A percentile compares a stretch with the other conserved stretches of the same genome.
Evolutionary conservation across 129 eudicot genomes (phyloP).

Genomic region (Helianthus annuus): DNA sequence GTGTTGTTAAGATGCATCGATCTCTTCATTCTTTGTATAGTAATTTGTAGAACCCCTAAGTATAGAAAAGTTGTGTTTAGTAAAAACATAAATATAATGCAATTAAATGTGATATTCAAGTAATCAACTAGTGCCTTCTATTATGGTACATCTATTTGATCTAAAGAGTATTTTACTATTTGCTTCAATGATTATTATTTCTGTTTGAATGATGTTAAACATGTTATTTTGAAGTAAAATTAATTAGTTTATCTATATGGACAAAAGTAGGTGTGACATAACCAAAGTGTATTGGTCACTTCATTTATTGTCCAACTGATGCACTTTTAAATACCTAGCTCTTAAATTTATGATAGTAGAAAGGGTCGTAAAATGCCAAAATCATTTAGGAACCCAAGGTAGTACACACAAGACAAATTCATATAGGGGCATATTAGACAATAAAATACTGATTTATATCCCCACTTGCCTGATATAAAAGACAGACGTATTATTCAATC

Average conservation of each 20-base stretch:
- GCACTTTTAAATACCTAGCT: background rate
- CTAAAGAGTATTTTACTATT: no score
- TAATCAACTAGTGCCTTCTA: no score
- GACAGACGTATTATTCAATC: background rate
- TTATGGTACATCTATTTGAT: no score
- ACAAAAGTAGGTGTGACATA: background rate
- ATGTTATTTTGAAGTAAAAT: background rate
- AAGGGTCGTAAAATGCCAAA: slow-evolving; percentile 29
- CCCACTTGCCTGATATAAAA: slow-evolving; percentile 15
- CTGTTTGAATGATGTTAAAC: no score
- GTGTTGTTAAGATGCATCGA: no score
- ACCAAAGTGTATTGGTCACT: slow-evolving; percentile 2
- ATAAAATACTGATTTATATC: slow-evolving; percentile 25
- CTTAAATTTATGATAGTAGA: background rate
- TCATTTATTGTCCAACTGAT: slow-evolving; percentile 15
- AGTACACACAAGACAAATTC: slow-evolving; percentile 18
- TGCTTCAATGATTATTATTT: no score
- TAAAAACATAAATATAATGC: no score
- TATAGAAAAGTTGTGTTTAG: no score
- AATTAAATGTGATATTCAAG: background rate
- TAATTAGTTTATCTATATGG: background rate
- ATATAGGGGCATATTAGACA: slow-evolving; percentile 25
- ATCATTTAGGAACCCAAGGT: slow-evolving; percentile 5
- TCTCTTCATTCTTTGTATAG: no score
- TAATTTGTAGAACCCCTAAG: no score